These are phyloP conservation scores for Berkeleyomyces basicola DNA, from an alignment of 2,329 filamentous ascomycete species.

Conservation along the genomic window DNA sequence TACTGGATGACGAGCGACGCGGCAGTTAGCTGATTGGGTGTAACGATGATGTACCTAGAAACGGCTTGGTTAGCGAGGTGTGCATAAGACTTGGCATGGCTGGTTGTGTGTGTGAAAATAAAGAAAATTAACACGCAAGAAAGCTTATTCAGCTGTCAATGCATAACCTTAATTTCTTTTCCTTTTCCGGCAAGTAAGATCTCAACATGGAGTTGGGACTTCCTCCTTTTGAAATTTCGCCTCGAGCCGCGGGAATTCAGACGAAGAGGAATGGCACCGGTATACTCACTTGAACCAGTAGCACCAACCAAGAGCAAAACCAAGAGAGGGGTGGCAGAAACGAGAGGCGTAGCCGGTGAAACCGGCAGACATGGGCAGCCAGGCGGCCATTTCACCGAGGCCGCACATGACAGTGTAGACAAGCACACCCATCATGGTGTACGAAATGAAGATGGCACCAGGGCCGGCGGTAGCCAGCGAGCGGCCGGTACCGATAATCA, in stretches of 20 bases:
- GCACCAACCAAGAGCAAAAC: constrained; percentile 61
- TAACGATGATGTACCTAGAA: constrained; percentile 73
- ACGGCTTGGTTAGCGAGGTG: not conserved
- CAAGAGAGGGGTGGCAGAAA: constrained; percentile 65
- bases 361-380: constrained; percentile 60
- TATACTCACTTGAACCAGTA: constrained; percentile 24
- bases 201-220: too few species aligned
- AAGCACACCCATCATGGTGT: constrained; percentile 50
- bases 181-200: too few species aligned
- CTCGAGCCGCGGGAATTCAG: not conserved
- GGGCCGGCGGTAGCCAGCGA: constrained; percentile 39
- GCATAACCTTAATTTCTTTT: not conserved
- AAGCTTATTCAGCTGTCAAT: not conserved
- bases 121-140: not conserved
- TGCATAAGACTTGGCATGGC: not conserved
- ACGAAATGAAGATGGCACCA: constrained; percentile 54
- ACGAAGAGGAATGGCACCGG: not conserved
- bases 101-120: not conserved
- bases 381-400: constrained; percentile 72
- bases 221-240: too few species aligned
- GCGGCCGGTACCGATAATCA: constrained; percentile 52
- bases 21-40: constrained; percentile 71
- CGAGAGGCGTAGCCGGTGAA: constrained; percentile 69
- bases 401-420: constrained; percentile 71
- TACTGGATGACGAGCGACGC: constrained; percentile 63